Base-by-base conservation (phyloP, 306 rosid species). In the Inga oerstediana region DNA sequence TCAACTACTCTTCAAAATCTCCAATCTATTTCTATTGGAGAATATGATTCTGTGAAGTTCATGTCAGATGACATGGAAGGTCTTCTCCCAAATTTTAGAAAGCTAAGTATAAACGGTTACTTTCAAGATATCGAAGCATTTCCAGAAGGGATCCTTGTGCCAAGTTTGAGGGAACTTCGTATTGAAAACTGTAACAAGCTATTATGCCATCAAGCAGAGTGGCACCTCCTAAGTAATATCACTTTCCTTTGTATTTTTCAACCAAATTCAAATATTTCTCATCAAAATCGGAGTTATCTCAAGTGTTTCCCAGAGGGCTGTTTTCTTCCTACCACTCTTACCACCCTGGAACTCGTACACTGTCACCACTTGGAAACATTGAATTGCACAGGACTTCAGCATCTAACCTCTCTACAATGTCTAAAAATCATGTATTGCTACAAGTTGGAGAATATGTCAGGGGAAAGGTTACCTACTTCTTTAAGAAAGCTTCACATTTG, bases 261-360 rank as follows among this genome's bases (percentile, higher is more conserved):
- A 5, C 20, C 62, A 17, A 0, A 19, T 52, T 2, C 0, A 0
- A 8, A 43, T 20, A 56, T 20, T 8, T 8, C 3, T 2, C 1
- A 0, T 56, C 30, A 30, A 22, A 2, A 61, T 59, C 3, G 66
- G 0, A 61, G 14, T 56, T 19, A 56, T 27, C 17, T 13, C 19
- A 27, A 30, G 16, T 62, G 69, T 30, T 62, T 62, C 3, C 69
- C 69, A 27, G 39, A 62, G 17, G 69, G 69, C 0, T 62, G 7
- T 13, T 62, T 13, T 58, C 30, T 82, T 49, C 87, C 56, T 52
- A 32, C 80, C 72, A 8, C 75, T n/a, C 49, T 83, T 4, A 17
- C 2, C 2, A 3, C 16, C 8, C 12, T 84, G 10, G 0, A 0
- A 2, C 49, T 84, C 0, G 0, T 0, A 1, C 0, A 0, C 0